These are phyloP conservation scores for Nymphaea colorata DNA, from an alignment of 164 flowering plant genomes.

Conservation along the genomic window DNA sequence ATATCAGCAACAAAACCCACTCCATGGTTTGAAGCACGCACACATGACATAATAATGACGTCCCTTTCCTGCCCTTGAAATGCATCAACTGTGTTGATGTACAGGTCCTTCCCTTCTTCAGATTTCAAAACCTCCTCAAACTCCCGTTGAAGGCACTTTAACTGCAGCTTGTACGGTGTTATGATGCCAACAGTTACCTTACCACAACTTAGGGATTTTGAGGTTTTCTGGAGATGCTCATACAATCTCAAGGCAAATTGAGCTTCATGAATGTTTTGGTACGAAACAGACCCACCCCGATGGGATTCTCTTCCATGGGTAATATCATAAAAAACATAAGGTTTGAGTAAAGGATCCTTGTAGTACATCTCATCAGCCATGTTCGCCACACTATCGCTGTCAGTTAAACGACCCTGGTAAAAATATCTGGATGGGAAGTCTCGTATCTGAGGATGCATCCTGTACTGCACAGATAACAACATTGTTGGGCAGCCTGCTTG, in stretches of 20 bases:
- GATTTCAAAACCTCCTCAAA: slow-evolving; percentile 68
- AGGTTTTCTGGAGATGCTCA: slow-evolving; percentile 76
- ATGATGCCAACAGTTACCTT: slow-evolving; percentile 88
- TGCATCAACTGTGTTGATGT: slow-evolving; percentile 96
- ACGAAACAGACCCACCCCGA: slow-evolving; percentile 86
- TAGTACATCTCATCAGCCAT: slow-evolving; percentile 75
- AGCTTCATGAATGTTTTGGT: slow-evolving; percentile 82
- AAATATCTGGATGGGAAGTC: slow-evolving; percentile 94
- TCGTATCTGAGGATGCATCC: slow-evolving; percentile 97
- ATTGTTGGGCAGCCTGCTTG: slow-evolving; percentile 94
- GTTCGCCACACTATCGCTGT: slow-evolving; percentile 69
- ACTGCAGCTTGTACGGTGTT: slow-evolving; percentile 92
- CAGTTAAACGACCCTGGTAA: slow-evolving; percentile 89
- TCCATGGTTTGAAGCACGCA: slow-evolving; percentile 87
- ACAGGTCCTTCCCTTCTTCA: slow-evolving; percentile 83
- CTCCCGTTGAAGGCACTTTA: slow-evolving; percentile 82
- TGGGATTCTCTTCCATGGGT: slow-evolving; percentile 93
- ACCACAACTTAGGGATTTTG: slow-evolving; percentile 46
- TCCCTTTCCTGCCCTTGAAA: slow-evolving; percentile 99
- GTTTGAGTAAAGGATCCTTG: slow-evolving; percentile 65
- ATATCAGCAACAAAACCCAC: slow-evolving; percentile 98
- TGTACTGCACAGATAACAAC: slow-evolving; percentile 83
- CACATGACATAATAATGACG: slow-evolving; percentile 98
- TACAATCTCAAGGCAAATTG: slow-evolving; percentile 69
- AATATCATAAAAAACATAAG: slow-evolving; percentile 77